Conservation (phyloP, 2,329 filamentous ascomycete genomes). For the Penicillium sp. region DNA sequence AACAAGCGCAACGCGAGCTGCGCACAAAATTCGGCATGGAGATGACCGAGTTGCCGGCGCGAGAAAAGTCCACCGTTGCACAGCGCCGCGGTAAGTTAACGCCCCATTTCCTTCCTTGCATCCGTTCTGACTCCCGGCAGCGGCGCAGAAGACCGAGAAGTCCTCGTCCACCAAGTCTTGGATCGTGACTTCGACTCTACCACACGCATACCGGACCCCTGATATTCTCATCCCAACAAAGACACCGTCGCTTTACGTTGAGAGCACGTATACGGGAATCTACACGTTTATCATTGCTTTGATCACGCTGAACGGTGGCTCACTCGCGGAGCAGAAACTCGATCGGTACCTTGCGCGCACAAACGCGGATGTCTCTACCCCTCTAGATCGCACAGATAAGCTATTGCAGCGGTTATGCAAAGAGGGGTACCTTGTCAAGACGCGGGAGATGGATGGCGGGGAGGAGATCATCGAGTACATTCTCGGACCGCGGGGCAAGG, state of each 20-base stretch:
- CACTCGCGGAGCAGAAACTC: conserved; percentile 77
- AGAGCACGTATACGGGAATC: conserved; percentile 78
- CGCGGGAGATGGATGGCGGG: conserved; percentile 68
- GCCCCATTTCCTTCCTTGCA: background rate
- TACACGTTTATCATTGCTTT: conserved; percentile 79
- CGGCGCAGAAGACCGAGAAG: conserved; percentile 51
- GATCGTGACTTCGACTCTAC: conserved; percentile 74
- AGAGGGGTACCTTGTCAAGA: conserved; percentile 80
- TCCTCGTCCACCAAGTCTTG: conserved; percentile 66
- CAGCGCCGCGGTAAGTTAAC: conserved; percentile 69
- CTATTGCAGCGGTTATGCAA: conserved; percentile 73
- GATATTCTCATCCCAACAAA: conserved; percentile 69
- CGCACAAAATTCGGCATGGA: conserved; percentile 84
- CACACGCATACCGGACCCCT: conserved; percentile 65
- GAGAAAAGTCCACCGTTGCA: conserved; percentile 78
- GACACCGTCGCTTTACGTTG: conserved; percentile 65
- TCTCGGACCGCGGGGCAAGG: conserved; percentile 76
- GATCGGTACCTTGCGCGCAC: conserved; percentile 72
- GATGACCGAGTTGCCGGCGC: conserved; percentile 76
- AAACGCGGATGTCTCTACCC: conserved; percentile 74
- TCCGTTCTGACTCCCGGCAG: conserved; percentile 29
- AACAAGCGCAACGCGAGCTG: conserved; percentile 72
- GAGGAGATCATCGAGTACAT: conserved; percentile 80
- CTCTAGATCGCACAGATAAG: conserved; percentile 73
- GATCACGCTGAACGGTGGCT: conserved; percentile 71